Percentiles rank a stretch among this genome's conserved stretches.
Conservation (phyloP, 352 stramenopile genomes). For the Sclerospora graminicola region DNA sequence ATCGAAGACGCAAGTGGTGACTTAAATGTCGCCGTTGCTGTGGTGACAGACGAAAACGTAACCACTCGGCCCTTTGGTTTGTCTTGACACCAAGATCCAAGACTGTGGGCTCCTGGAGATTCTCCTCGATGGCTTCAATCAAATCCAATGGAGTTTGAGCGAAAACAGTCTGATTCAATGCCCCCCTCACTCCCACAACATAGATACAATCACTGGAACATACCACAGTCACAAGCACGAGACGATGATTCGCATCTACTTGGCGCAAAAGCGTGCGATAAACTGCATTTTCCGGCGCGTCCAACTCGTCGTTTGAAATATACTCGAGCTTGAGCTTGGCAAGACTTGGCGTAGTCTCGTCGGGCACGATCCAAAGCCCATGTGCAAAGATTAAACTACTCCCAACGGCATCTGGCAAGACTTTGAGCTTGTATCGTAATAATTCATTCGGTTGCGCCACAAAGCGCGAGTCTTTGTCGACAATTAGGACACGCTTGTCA, state of each 20-base stretch:
- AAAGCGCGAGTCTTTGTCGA: conserved; percentile 25
- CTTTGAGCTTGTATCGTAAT: conserved; percentile 71
- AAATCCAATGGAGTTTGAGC: conserved; percentile 28
- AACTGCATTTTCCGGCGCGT: conserved; percentile 13
- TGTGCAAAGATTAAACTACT: conserved; percentile 49
- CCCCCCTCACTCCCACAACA: conserved; percentile 36
- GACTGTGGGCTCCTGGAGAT: conserved; percentile 43
- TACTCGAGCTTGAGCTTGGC: conserved; percentile 17
- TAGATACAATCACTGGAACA: conserved; percentile 39
- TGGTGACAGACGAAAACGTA: conserved; percentile 42
- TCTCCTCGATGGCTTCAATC: conserved; percentile 64
- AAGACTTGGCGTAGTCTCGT: conserved; percentile 10
- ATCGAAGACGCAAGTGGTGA: conserved; percentile 44
- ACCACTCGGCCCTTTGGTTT: conserved; percentile 29
- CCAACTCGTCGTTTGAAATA: conserved; percentile 14
- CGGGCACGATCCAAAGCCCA: conserved; percentile 44
- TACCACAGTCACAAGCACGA: conserved; percentile 39
- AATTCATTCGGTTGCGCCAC: conserved; percentile 53
- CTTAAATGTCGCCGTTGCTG: conserved; percentile 50
- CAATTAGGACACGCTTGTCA: too few relatives aligned
- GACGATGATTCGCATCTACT: conserved; percentile 14
- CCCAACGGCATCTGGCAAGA: conserved; percentile 38
- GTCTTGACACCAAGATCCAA: conserved; percentile 50
- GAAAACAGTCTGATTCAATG: conserved; percentile 36
- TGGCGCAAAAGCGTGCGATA: conserved; percentile 24